Base-by-base conservation (phyloP, 2,329 filamentous ascomycete genomes). In the Scedosporium boydii region DNA sequence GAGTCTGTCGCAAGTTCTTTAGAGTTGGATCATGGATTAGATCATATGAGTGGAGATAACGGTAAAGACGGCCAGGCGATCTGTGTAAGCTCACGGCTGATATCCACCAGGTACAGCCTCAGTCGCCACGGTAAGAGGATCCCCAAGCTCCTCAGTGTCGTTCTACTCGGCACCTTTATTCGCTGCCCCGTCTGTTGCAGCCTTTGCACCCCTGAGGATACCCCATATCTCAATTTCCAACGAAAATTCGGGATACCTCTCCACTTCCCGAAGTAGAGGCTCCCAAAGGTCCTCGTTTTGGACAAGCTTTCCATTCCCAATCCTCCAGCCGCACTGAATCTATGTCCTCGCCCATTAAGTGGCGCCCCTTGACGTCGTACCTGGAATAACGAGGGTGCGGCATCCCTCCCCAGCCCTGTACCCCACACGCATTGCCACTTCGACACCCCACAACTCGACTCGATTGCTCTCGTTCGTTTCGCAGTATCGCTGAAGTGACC, bases 261-360 rank as follows among this genome's bases (percentile, higher is more conserved):
- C 76, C 1, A 76, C 64, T 60, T 78, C 74, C 0, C 72, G 73
- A 9, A 82, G 70, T 2, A 85, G 68, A 14, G 70, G 64, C 66
- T 82, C 70, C 80, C 83, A 85, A 23, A 85, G 64, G 64, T 86
- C 81, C 63, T 68, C 71, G 64, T 84, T 84, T 68, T 78, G 78
- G 56, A 83, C 78, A 0, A 66, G 63, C 0, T 14, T 65, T 0
- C 72, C 70, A 2, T 59, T 64, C 0, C 60, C 64, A 7, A 71
- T 79, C 63, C 44, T 74, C 81, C 82, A 86, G 5, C 69, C 74
- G 14, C 77, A 78, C 5, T 60, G 60, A 5, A 76, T 58, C 82
- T 82, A 84, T 0, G 46, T 69, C 63, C 67, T 72, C 0, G 73
- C 69, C 75, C 76, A 80, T 12, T 69, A 62, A 0, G 79, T 82